Evolutionary conservation across 225 moss, liverwort and hornwort genomes (phyloP), one percentile per base, ranked within the genome.

Genomic region (Thuidium tamariscinum): DNA sequence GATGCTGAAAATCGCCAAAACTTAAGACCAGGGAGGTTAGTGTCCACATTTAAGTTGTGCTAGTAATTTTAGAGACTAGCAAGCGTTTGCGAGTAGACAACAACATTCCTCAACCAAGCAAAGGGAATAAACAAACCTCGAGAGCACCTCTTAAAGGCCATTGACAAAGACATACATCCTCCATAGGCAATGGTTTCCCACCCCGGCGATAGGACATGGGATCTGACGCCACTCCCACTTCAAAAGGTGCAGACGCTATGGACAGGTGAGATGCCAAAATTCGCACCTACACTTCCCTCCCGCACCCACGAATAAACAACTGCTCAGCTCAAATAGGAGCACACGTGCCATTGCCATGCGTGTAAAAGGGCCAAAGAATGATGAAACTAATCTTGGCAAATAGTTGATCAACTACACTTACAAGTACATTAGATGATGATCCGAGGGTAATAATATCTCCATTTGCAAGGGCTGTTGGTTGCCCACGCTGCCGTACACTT

Each of bases 61-160:
- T 36, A 63, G 26, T 34, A 51, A 85, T 73, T 49, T 68, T 23
- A 59, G 30, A 25, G 83, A 67, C 25, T 77, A 68, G 51, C 68
- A 77, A 65, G 51, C 11, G 8, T 36, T 55, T 65, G 66, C 13
- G 16, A 76, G 22, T 17, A 49, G 20, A 66, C 29, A n/a, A 25
- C 44, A 82, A 23, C 48, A 73, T 63, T 57, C 57, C 56, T 25
- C 0, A 66, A 80, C 42, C 49, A 76, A 83, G 82, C 7, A 49
- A 18, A 23, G 36, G 55, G 44, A 68, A 78, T 77, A 23, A 78
- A 93, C 94, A 63, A 78, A 98, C 96, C 96, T 98, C 96, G 84
- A 94, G 92, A 75, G 91, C 88, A 89, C 95, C 95, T 89, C 95
- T 91, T 74, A 95, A 92, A 81, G 97, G 97, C 96, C 96, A 98